phyloP scores from a whole-genome alignment of 2,329 filamentous ascomycete species.

The Fusarium verticillioides region DNA sequence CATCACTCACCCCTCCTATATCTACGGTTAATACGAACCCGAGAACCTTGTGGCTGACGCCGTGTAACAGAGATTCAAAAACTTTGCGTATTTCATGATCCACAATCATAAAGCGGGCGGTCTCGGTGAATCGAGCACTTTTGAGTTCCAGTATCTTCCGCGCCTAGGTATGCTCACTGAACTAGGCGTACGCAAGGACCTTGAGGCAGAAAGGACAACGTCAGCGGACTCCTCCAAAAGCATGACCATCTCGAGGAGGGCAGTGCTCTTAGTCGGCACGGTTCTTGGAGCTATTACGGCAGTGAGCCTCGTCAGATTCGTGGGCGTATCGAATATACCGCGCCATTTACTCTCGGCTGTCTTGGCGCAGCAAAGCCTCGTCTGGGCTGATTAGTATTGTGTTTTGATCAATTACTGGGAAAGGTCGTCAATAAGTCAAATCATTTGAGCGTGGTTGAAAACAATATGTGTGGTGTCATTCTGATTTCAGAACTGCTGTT shows the following conservation, averaged over 20 bases:
- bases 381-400: slow-evolving; percentile 12
- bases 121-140: slow-evolving; percentile 70
- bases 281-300: slow-evolving; percentile 25
- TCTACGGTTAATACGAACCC: not conserved
- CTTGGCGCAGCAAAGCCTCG: slow-evolving; percentile 38
- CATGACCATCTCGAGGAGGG: slow-evolving; percentile 19
- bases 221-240: slow-evolving; percentile 2
- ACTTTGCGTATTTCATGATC: slow-evolving; percentile 59
- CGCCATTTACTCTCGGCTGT: slow-evolving; percentile 32
- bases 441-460: not conserved
- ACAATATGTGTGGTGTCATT: not conserved
- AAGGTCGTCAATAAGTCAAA: not conserved
- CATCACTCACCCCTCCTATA: not conserved
- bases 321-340: slow-evolving; percentile 31
- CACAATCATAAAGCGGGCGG: slow-evolving; percentile 71
- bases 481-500: slow-evolving; percentile 19
- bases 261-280: slow-evolving; percentile 34
- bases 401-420: not conserved
- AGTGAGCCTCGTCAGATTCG: slow-evolving; percentile 27
- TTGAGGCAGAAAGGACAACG: not conserved
- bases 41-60: slow-evolving; percentile 15
- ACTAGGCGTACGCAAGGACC: slow-evolving; percentile 40
- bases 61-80: slow-evolving; percentile 42
- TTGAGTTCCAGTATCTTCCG: slow-evolving; percentile 78
- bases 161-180: slow-evolving; percentile 51